Evolutionary conservation across 768 basidiomycete genomes (phyloP), one percentile per base, ranked within the genome.

Genomic region (Leccinum uliginosum): DNA sequence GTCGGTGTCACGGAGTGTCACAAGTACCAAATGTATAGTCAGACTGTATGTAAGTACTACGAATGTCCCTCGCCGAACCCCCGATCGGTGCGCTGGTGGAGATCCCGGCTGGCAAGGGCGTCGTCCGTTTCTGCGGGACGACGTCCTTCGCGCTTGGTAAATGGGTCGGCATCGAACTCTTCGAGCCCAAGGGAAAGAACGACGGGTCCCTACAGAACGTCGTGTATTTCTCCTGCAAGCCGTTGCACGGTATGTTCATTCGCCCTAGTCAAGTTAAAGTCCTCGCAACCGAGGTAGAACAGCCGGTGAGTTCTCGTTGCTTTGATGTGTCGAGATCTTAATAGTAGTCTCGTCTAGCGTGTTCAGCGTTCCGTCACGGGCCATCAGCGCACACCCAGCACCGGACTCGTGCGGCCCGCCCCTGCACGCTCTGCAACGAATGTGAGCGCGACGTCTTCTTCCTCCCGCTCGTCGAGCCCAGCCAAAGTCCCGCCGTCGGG

Each of bases 121-220:
- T 87, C 47, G 88, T 98, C 47, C 81, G 94, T 23, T 99, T 93
- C 78, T 82, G 80, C 51, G 97, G 96, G 0, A 60, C 83, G 30
- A 95, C 96, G 0, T 78, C 81, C 2, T 98, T 98, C 70, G 82
- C 91, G 21, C 72, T 84, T 2, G 97, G 97, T 0, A 93, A 89
- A 79, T 99, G 96, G 96, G 80, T 97, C 50, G 97, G 97, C 10
- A 84, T 98, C 53, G 94, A 96, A 66, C 81, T 99, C 47, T 82
- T 80, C 55, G 86, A 87, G 64, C 73, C 83, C 8, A 87, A 83
- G 46, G 97, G 97, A 38, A 99, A 98, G 85, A 99, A 99, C 76
- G 91, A 98, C 64, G 97, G 97, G 1, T 82, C 84, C 1, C 89
- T 99, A 8, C 78, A 86, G 34, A 93, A 88, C 15, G 72, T 84